Evolutionary conservation across 1,139 yeast genomes (phyloP).

Genomic region (Protomyces arabidopsidicola): DNA sequence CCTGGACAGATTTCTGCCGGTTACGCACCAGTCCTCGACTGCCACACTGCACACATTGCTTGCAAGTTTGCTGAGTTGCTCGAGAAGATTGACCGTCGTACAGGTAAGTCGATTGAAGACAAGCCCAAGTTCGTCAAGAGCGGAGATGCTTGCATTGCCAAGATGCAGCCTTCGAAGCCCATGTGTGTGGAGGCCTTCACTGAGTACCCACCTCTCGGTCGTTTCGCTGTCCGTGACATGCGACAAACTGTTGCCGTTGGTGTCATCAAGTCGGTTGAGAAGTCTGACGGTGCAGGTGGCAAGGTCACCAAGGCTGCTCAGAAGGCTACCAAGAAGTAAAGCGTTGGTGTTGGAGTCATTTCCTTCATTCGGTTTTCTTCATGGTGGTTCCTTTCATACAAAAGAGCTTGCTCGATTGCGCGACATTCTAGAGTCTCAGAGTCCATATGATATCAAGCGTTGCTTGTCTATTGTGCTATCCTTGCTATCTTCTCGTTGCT

Average conservation of each 20-base stretch:
- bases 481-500: neutral
- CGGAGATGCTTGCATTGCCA: conserved; percentile 91
- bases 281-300: conserved; percentile 75
- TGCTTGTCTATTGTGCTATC: neutral
- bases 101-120: conserved; percentile 83
- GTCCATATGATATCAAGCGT: neutral
- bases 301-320: conserved; percentile 99
- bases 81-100: conserved; percentile 90
- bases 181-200: conserved; percentile 96
- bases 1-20: conserved; percentile 93
- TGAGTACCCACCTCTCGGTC: conserved; percentile 97
- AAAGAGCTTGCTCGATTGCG: no score
- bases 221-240: conserved; percentile 99
- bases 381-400: no score
- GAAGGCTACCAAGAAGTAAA: conserved; percentile 94
- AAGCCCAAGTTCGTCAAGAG: conserved; percentile 82
- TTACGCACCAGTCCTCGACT: conserved; percentile 88
- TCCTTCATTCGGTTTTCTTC: neutral
- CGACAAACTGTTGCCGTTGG: conserved; percentile 99
- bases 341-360: neutral
- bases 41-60: conserved; percentile 95
- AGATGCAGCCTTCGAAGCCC: conserved; percentile 90
- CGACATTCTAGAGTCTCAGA: neutral
- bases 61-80: conserved; percentile 79
- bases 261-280: conserved; percentile 97